Base-by-base conservation (phyloP, 2,329 filamentous ascomycete species). In the Sporothrix variecibatus region DNA sequence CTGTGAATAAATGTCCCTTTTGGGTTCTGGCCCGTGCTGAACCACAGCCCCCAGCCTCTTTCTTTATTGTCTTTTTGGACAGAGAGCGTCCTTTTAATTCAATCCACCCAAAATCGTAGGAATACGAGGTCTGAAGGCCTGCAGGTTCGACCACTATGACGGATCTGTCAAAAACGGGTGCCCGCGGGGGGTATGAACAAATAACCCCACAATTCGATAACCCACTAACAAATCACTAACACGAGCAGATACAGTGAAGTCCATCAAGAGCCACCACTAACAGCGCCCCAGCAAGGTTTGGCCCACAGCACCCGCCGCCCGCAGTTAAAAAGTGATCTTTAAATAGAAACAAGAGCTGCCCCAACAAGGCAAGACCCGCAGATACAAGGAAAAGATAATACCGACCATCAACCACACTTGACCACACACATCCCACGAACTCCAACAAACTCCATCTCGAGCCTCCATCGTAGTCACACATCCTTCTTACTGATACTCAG, bases 11-110 rank as follows among this genome's bases (percentile, higher is more conserved):
- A 43, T 12, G 2, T 15, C 40, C 40, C 8, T 34, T 60, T 15
- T 28, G 28, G 28, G 17, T 11, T 68, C 3, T 68, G 43, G 65
- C 17, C 65, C 26, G 43, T 68, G 43, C 65, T 51, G 26, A 23
- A 28, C 65, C 65, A 68, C 28, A 5, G 26, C 20, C 64, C 40
- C 26, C 65, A 68, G 65, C 65, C 65, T 51, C 65, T 68, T 68
- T 68, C 6, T 28, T 34, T 62, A 8, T 62, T n/a, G 31, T 3
- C 26, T 23, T 20, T 38, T 49, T 17, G 38, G n/a, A n/a, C n/a
- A n/a, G n/a, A n/a, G n/a, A n/a, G n/a, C n/a, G n/a, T 34, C 49
- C 8, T 46, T 23, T n/a, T 51, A 26, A 6, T 68, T 34, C 43
- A 56, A 28, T 56, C n/a, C 26, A 23, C 26, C n/a, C 51, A 56